These are phyloP conservation scores for Myxozyma udenii DNA, from an alignment of 805 yeast species.

Conservation along the genomic window DNA sequence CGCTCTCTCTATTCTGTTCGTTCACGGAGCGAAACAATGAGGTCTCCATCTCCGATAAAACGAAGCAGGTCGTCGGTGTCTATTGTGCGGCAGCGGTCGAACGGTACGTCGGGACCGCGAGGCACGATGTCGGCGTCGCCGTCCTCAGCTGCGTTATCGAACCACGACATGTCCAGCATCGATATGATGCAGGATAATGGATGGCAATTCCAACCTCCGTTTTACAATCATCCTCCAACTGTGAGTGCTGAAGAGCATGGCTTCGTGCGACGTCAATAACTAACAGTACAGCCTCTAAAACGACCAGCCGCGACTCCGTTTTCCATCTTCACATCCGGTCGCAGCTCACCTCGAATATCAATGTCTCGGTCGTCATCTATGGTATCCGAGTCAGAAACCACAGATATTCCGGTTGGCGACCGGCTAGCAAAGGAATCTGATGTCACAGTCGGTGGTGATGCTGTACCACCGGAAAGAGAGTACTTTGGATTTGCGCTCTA, in stretches of 20 bases:
- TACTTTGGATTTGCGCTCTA: conserved; percentile 86
- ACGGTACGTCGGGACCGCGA: conserved; percentile 9
- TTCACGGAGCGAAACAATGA: too few relatives aligned
- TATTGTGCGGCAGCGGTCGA: conserved; percentile 20
- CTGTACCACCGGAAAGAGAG: conserved; percentile 49
- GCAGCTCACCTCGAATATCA: conserved; percentile 22
- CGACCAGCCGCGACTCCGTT: conserved; percentile 22
- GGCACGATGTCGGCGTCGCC: not conserved
- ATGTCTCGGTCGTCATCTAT: conserved; percentile 3
- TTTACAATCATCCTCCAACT: conserved; percentile 33
- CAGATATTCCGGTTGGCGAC: conserved; percentile 34
- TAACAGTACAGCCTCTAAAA: conserved; percentile 11
- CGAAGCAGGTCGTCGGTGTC: conserved; percentile 27
- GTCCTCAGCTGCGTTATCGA: not conserved
- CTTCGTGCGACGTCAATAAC: not conserved
- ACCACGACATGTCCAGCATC: conserved; percentile 2
- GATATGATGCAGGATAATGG: conserved; percentile 19
- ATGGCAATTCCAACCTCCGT: conserved; percentile 32
- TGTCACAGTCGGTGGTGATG: conserved; percentile 40
- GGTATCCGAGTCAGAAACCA: conserved; percentile 28
- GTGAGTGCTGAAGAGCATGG: conserved; percentile 2
- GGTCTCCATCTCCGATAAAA: too few relatives aligned
- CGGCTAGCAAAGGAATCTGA: conserved; percentile 40
- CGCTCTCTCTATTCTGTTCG: too few relatives aligned
- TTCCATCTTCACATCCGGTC: conserved; percentile 27